These are phyloP conservation scores for Sarcodon aspratus DNA, from an alignment of 768 basidiomycete genomes.

Conservation along the genomic window DNA sequence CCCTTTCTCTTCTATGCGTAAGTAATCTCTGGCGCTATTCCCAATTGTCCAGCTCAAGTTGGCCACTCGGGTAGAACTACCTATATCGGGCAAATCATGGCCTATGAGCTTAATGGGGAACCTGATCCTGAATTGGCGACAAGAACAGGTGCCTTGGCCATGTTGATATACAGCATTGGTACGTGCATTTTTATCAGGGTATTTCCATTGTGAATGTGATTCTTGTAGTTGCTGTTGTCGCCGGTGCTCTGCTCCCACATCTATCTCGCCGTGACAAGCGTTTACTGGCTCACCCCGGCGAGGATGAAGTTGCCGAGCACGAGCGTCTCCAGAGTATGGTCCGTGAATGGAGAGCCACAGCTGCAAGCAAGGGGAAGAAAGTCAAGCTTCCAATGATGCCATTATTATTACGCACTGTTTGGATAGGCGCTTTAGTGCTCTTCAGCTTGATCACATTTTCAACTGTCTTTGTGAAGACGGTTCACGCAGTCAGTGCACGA, in stretches of 20 bases:
- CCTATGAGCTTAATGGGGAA: slow-evolving; percentile 57
- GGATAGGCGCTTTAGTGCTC: slow-evolving; percentile 78
- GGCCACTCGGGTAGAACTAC: slow-evolving; percentile 49
- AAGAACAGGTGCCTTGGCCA: slow-evolving; percentile 75
- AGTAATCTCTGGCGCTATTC: slow-evolving; percentile 13
- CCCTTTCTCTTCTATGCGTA: slow-evolving; percentile 91
- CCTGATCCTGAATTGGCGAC: slow-evolving; percentile 81
- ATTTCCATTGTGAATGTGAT: slow-evolving; percentile 6
- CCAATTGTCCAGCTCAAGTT: slow-evolving; percentile 1
- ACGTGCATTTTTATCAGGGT: slow-evolving; percentile 11
- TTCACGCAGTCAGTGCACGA: slow-evolving; percentile 40
- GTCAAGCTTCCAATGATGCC: slow-evolving; percentile 81
- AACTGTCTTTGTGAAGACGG: slow-evolving; percentile 80
- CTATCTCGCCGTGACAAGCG: slow-evolving; percentile 75
- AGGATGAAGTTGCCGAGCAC: slow-evolving; percentile 67
- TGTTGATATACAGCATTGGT: slow-evolving; percentile 89
- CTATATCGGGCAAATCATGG: slow-evolving; percentile 92
- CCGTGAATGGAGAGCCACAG: slow-evolving; percentile 77
- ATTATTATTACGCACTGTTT: slow-evolving; percentile 85
- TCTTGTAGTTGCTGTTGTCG: slow-evolving; percentile 65
- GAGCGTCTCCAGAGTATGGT: slow-evolving; percentile 61
- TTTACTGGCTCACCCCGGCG: slow-evolving; percentile 62
- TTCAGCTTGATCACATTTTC: slow-evolving; percentile 73
- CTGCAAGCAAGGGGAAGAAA: slow-evolving; percentile 60
- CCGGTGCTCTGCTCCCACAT: slow-evolving; percentile 73